These are phyloP conservation scores for Alternaria brassicicola DNA, from an alignment of 2,329 filamentous ascomycete genomes.

Conservation along the genomic window DNA sequence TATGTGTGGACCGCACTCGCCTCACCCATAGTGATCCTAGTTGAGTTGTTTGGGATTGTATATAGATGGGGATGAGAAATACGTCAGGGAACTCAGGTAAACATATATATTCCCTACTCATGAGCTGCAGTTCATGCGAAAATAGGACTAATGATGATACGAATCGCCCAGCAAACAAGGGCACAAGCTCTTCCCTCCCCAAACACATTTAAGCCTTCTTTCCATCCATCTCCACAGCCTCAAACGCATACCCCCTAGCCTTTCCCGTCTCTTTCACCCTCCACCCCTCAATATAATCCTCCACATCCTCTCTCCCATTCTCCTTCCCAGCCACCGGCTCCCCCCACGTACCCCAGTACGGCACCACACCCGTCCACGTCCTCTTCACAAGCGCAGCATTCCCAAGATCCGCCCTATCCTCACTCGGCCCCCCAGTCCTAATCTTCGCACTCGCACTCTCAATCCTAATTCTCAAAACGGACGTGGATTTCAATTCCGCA, in stretches of 20 bases:
- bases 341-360: conserved; percentile 43
- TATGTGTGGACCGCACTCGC: too few species aligned
- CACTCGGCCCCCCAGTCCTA: conserved; percentile 39
- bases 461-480: conserved; percentile 37
- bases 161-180: too few species aligned
- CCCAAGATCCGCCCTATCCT: conserved; percentile 43
- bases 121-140: too few species aligned
- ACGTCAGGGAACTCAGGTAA: too few species aligned
- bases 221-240: conserved; percentile 27
- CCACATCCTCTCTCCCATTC: conserved; percentile 60
- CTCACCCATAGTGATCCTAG: too few species aligned
- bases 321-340: conserved; percentile 36
- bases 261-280: conserved; percentile 32
- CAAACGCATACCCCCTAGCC: conserved; percentile 31
- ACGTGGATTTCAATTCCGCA: conserved; percentile 39
- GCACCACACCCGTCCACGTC: conserved; percentile 47
- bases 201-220: neutral
- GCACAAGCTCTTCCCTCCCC: too few species aligned
- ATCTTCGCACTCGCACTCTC: conserved; percentile 43
- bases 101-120: too few species aligned
- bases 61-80: too few species aligned
- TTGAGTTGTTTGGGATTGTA: too few species aligned
- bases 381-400: conserved; percentile 27
- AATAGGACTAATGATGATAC: too few species aligned
- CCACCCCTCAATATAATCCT: conserved; percentile 63